phyloP scores from a whole-genome alignment of 2,329 filamentous ascomycete genomes.

The Stagonosporopsis vannaccii region DNA sequence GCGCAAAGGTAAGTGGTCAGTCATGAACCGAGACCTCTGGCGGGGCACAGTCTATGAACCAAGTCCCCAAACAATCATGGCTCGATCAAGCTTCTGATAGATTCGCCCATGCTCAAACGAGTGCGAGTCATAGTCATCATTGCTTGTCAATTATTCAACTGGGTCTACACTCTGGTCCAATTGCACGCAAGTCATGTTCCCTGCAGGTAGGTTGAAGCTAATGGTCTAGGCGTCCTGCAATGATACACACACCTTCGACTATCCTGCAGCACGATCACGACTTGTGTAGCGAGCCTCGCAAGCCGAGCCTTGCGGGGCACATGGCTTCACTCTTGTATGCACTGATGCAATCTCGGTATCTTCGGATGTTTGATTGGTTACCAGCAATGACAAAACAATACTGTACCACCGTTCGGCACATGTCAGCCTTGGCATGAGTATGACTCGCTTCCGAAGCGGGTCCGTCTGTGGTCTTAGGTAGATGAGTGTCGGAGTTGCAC shows the following conservation, averaged over 20 bases:
- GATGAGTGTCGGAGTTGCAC: background rate
- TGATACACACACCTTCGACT: background rate
- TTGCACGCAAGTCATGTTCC: background rate
- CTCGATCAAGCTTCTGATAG: background rate
- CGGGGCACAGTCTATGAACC: background rate
- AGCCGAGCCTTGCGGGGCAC: background rate
- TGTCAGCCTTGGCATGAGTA: background rate
- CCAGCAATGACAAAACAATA: background rate
- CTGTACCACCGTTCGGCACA: background rate
- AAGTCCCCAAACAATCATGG: background rate
- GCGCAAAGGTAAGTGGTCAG: background rate
- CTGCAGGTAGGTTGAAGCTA: background rate
- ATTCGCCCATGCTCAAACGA: background rate
- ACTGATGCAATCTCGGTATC: background rate
- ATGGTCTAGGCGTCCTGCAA: background rate
- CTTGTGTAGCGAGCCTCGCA: background rate
- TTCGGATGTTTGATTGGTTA: background rate
- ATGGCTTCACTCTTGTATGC: background rate
- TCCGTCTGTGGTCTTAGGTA: background rate
- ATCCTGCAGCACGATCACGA: background rate
- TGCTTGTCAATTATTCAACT: background rate
- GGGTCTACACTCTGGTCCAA: background rate
- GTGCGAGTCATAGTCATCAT: background rate
- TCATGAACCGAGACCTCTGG: no score
- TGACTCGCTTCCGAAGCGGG: background rate